These are phyloP conservation scores for Danielia oregonensis DNA, from an alignment of 805 yeast species.

Conservation along the genomic window DNA sequence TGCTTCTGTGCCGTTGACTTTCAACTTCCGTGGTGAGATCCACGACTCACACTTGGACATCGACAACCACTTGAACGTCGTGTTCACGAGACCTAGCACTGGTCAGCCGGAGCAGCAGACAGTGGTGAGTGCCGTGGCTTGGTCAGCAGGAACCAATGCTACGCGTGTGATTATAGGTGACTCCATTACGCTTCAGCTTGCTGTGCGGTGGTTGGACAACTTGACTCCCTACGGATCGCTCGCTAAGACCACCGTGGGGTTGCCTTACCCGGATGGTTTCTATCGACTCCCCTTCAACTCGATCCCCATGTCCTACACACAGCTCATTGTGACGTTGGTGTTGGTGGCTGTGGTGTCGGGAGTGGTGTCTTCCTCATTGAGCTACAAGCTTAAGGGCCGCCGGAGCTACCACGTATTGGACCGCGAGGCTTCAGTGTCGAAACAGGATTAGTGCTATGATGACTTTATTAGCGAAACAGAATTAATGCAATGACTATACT, in stretches of 20 bases:
- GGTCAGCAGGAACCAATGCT: slow-evolving; percentile 58
- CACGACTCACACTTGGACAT: slow-evolving; percentile 67
- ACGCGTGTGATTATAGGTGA: slow-evolving; percentile 67
- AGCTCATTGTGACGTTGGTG: slow-evolving; percentile 18
- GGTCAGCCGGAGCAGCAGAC: slow-evolving; percentile 30
- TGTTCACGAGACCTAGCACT: slow-evolving; percentile 39
- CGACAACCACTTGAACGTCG: slow-evolving; percentile 53
- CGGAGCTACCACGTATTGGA: slow-evolving; percentile 22
- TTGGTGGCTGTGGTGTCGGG: slow-evolving; percentile 22
- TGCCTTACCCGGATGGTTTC: slow-evolving; percentile 39
- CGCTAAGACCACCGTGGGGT: slow-evolving; percentile 11
- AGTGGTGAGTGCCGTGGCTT: slow-evolving; percentile 54
- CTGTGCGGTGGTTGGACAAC: slow-evolving; percentile 53
- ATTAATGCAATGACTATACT: slow-evolving; percentile 1
- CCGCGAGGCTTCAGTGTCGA: slow-evolving; percentile 19
- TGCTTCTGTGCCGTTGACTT: slow-evolving; percentile 54
- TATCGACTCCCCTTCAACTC: slow-evolving; percentile 31
- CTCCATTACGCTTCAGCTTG: slow-evolving; percentile 50
- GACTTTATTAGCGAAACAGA: not conserved
- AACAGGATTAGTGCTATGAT: slow-evolving; percentile 23
- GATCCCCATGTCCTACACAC: slow-evolving; percentile 24
- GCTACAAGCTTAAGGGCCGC: slow-evolving; percentile 20
- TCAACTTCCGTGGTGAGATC: slow-evolving; percentile 63
- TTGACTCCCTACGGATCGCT: slow-evolving; percentile 18
- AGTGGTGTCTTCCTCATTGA: slow-evolving; percentile 20